Evolutionary conservation across 1,284 basidiomycete species (phyloP).

Genomic region (Stereum hirsutum): DNA sequence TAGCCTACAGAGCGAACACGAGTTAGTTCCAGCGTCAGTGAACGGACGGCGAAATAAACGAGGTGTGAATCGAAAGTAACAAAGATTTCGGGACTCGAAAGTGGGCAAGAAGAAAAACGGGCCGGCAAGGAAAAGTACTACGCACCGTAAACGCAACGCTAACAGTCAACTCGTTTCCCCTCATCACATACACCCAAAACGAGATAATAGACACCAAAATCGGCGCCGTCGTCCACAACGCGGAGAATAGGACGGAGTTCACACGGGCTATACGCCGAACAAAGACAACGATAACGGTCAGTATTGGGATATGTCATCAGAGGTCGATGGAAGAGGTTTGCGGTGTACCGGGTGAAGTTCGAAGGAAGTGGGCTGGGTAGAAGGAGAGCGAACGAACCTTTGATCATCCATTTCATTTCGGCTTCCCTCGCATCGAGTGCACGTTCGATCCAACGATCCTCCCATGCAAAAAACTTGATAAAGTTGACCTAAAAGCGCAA

Average conservation of each 20-base stretch:
- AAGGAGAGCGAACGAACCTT: slow-evolving; percentile 33
- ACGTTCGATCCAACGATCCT: slow-evolving; percentile 62
- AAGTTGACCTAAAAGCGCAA: too few species aligned
- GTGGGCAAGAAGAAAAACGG: slow-evolving; percentile 4
- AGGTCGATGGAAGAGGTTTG: too few species aligned
- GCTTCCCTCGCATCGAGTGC: slow-evolving; percentile 45
- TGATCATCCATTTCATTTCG: slow-evolving; percentile 67
- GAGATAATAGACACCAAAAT: slow-evolving; percentile 63
- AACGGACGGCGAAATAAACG: neutral
- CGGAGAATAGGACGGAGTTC: slow-evolving; percentile 54
- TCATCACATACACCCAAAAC: slow-evolving; percentile 53
- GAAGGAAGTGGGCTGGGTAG: too few species aligned
- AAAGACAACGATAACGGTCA: too few species aligned
- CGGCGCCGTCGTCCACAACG: slow-evolving; percentile 58
- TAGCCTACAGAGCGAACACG: slow-evolving; percentile 46
- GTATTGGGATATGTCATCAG: too few species aligned
- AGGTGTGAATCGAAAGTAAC: slow-evolving; percentile 1
- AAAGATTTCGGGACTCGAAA: too few species aligned
- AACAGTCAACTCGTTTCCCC: slow-evolving; percentile 58
- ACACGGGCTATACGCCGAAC: slow-evolving; percentile 36
- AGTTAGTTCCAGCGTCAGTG: too few species aligned
- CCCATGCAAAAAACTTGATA: slow-evolving; percentile 86
- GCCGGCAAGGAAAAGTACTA: too few species aligned
- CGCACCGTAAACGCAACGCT: slow-evolving; percentile 64
- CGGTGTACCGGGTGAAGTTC: too few species aligned